Conservation (phyloP, 345 rosid genomes). For the Hibiscus tridactylites region DNA sequence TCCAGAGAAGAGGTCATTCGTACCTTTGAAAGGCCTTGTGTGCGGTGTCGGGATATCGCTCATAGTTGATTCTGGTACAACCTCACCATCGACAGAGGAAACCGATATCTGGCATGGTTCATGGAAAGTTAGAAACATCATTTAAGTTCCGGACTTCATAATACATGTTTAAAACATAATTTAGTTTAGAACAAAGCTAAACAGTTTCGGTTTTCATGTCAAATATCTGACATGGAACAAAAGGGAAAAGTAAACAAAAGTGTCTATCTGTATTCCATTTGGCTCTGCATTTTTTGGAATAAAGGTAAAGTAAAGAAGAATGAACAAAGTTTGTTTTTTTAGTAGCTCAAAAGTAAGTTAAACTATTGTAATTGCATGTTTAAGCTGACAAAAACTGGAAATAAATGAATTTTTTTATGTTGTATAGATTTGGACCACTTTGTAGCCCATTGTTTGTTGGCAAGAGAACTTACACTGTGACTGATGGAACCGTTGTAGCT, state of each 20-base stretch:
- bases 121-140: background rate
- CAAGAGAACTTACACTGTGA: slow-evolving; percentile 25
- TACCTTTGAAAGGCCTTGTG: slow-evolving; percentile 41
- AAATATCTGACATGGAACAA: too few relatives aligned
- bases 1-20: slow-evolving; percentile 46
- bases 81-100: slow-evolving; percentile 60
- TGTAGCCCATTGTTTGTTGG: background rate
- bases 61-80: slow-evolving; percentile 65
- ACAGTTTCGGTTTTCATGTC: too few relatives aligned
- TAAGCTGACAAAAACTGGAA: background rate
- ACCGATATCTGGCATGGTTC: slow-evolving; percentile 39
- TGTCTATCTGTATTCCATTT: too few relatives aligned
- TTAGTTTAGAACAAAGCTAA: too few relatives aligned
- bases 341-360: too few relatives aligned
- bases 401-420: background rate
- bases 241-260: too few relatives aligned
- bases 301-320: too few relatives aligned
- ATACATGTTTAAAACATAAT: too few relatives aligned
- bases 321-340: too few relatives aligned
- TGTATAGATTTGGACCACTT: background rate
- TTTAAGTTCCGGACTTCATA: too few relatives aligned
- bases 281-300: too few relatives aligned
- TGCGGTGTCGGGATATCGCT: slow-evolving; percentile 55
- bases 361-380: background rate
- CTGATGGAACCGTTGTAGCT: slow-evolving; percentile 41